These are phyloP conservation scores for Gaeumannomyces sp. DNA, from an alignment of 2,329 filamentous ascomycete genomes.

Conservation along the genomic window DNA sequence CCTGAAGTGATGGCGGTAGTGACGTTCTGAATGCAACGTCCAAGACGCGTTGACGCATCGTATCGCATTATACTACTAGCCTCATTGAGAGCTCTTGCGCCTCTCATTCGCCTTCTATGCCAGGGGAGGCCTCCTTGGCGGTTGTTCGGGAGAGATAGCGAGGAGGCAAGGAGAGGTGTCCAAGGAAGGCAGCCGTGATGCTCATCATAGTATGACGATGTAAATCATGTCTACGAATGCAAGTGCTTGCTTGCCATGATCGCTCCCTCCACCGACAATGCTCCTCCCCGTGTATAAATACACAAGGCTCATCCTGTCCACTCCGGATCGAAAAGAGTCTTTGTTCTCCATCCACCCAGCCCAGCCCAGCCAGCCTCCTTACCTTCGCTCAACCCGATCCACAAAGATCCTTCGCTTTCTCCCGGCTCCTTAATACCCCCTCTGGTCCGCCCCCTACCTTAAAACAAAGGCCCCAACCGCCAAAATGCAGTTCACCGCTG, in stretches of 20 bases:
- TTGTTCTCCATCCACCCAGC: neutral
- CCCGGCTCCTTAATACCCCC: neutral
- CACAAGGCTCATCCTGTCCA: neutral
- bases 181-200: neutral
- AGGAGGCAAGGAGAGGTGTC: too few relatives aligned
- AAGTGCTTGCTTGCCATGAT: neutral
- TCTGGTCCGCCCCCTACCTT: neutral
- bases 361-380: constrained; percentile 1
- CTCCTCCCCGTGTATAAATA: constrained; percentile 2
- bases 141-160: neutral
- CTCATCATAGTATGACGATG: neutral
- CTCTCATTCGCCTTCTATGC: neutral
- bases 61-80: neutral
- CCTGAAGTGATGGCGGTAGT: neutral
- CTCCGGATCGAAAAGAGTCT: neutral
- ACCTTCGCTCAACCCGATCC: neutral
- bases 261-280: neutral
- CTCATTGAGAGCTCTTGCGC: neutral
- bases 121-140: neutral
- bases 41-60: neutral
- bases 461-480: neutral
- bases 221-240: neutral
- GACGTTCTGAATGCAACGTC: constrained; percentile 4
- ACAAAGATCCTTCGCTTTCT: neutral
- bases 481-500: constrained; percentile 19